Conservation (phyloP, 371 early-diverging fungal genomes). For the Apophysomyces sp. region DNA sequence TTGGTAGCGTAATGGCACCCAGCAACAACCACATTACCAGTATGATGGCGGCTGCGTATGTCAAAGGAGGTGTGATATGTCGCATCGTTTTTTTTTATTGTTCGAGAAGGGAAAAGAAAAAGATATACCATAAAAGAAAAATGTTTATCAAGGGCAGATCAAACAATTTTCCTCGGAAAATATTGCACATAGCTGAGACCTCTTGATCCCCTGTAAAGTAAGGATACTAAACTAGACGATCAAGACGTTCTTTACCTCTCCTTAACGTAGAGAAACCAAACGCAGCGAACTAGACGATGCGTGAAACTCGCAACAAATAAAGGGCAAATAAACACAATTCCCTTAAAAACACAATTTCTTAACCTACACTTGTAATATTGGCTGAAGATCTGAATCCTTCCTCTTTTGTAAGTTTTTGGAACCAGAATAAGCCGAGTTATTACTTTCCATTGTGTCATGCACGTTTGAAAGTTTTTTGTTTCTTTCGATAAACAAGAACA, state of each 20-base stretch:
- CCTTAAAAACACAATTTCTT: no score
- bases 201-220: neutral
- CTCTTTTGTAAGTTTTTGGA: no score
- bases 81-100: constrained; percentile 4
- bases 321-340: no score
- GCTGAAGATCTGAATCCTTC: no score
- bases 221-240: neutral
- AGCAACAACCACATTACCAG: constrained; percentile 21
- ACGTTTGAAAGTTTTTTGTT: no score
- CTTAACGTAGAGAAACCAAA: neutral
- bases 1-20: constrained; percentile 20
- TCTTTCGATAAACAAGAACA: no score
- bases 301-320: no score
- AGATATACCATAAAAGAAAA: neutral
- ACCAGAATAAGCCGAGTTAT: no score
- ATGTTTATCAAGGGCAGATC: neutral
- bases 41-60: constrained; percentile 14
- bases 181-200: constrained; percentile 1
- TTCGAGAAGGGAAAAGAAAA: neutral
- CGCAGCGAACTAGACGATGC: no score
- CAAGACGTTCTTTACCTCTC: neutral
- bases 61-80: constrained; percentile 11
- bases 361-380: no score
- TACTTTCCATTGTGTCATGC: no score
- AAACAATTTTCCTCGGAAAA: neutral